Evolutionary conservation across 208 protist genomes (phyloP).

Genomic region (Trypanosoma conorhini): DNA sequence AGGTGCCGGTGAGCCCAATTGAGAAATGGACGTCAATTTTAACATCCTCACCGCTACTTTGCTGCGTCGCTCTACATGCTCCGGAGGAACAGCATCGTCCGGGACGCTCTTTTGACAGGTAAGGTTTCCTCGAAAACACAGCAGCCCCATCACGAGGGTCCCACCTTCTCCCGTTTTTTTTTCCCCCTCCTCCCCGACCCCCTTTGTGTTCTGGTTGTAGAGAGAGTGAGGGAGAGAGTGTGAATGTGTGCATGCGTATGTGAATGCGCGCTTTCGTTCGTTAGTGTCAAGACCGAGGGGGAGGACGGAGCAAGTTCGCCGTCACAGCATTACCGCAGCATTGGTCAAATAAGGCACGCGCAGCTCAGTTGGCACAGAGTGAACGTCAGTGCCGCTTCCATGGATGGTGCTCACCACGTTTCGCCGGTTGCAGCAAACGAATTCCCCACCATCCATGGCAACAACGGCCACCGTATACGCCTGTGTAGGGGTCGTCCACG

Average conservation of each 20-base stretch:
- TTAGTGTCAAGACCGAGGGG: slow-evolving; percentile 1
- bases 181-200: neutral
- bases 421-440: slow-evolving; percentile 38
- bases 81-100: neutral
- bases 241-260: neutral
- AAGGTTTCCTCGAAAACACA: slow-evolving; percentile 10
- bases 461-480: slow-evolving; percentile 38
- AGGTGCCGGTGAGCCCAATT: neutral
- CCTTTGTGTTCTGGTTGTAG: neutral
- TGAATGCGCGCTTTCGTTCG: neutral
- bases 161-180: neutral
- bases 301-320: slow-evolving; percentile 4
- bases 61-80: neutral
- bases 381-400: slow-evolving; percentile 12
- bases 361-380: slow-evolving; percentile 28
- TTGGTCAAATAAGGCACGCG: slow-evolving; percentile 39
- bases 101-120: slow-evolving; percentile 1
- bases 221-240: no score
- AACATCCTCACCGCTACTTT: neutral
- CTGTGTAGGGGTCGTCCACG: slow-evolving; percentile 38
- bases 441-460: slow-evolving; percentile 38
- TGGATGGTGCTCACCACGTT: slow-evolving; percentile 30
- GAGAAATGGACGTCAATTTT: neutral
- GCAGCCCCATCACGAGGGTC: slow-evolving; percentile 17
- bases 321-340: slow-evolving; percentile 31